Evolutionary conservation across 352 stramenopile species (phyloP).

Genomic region (Globisporangium nodosum): DNA sequence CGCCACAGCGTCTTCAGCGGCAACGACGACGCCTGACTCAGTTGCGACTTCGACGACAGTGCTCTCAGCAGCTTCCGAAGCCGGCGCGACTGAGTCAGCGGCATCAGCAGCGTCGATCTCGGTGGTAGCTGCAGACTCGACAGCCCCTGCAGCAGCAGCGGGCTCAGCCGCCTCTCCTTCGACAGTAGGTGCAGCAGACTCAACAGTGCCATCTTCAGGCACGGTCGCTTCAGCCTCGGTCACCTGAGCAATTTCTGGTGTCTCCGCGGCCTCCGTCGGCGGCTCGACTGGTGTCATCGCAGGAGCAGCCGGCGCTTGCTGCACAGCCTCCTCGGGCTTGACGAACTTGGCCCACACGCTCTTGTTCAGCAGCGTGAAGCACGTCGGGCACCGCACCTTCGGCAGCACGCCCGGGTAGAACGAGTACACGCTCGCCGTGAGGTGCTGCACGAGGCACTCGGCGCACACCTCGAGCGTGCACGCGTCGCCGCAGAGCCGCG

Average conservation of each 20-base stretch:
- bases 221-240: too few species aligned
- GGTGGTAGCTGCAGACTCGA: too few species aligned
- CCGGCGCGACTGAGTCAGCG: too few species aligned
- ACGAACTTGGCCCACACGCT: slow-evolving; percentile 39
- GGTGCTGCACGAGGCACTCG: slow-evolving; percentile 42
- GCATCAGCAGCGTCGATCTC: too few species aligned
- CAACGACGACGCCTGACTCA: neutral
- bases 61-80: too few species aligned
- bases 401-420: slow-evolving; percentile 55
- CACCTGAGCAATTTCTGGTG: neutral
- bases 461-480: slow-evolving; percentile 39
- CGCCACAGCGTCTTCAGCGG: neutral
- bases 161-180: too few species aligned
- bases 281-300: neutral
- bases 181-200: too few species aligned
- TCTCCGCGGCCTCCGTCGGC: neutral
- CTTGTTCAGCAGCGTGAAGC: slow-evolving; percentile 45
- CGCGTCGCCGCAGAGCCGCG: slow-evolving; percentile 27
- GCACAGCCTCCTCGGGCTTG: slow-evolving; percentile 5
- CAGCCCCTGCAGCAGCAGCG: too few species aligned
- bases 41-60: too few species aligned
- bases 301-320: too few species aligned
- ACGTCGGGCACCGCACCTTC: slow-evolving; percentile 66
- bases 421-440: slow-evolving; percentile 47
- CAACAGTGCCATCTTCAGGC: too few species aligned